Evolutionary conservation across 129 eudicot genomes (phyloP), one percentile per base, ranked within the genome.

Genomic region (Scalesia atractyloides): DNA sequence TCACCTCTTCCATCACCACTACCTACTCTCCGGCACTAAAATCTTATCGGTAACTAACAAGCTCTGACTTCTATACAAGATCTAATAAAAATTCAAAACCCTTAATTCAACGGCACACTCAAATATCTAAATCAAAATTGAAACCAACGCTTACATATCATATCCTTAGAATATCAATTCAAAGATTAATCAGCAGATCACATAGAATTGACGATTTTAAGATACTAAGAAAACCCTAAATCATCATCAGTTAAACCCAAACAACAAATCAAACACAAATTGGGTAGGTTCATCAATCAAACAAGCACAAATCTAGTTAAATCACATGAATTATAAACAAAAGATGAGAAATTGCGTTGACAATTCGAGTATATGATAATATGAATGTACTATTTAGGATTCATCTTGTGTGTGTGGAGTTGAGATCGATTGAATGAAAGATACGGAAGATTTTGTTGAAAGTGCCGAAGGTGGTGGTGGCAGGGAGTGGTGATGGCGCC

Each of bases 311-410:
- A 78, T 78, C 82, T 71, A 78, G 46, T 9, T 37, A 34, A 64
- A 71, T 64, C 59, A 43, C 24, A 43, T 9, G 26, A 78, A 16
- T 39, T 30, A 17, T 17, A 34, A 52, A 78, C 63, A 3, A 1
- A 24, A 24, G 26, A 24, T 24, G 18, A 36, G 34, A 69, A 49
- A 60, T 20, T 50, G 48, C 44, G 71, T 69, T 52, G 22, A 61
- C 53, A 36, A 59, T 76, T 13, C 4, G 37, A 69, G 12, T 10
- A 77, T 49, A 44, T n/a, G 43, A 18, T 47, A 67, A 70, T 52
- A 60, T 30, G 26, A 16, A 49, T 75, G 9, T 78, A 78, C 82
- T 78, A 78, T 71, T 78, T 77, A 22, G 82, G 73, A 64, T 78
- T 78, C 82, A 78, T 78, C 41, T 49, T 49, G 36, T 14, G 82